phyloP scores from a whole-genome alignment of 108 stramenopile species.

The Cyclotella cryptica region DNA sequence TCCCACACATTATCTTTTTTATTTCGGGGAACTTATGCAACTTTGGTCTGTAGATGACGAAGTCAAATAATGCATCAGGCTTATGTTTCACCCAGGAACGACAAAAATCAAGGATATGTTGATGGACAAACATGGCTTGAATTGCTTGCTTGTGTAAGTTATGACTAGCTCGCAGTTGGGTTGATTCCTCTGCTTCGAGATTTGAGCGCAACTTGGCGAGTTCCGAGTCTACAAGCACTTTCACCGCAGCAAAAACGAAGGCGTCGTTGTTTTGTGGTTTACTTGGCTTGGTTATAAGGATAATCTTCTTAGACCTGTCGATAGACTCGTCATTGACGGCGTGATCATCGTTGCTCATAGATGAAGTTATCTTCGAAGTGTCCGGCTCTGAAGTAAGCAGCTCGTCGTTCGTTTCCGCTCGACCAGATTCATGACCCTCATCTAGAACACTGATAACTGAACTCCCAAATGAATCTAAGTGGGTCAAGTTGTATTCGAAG shows the following conservation, averaged over 20 bases:
- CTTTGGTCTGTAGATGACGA: slow-evolving; percentile 29
- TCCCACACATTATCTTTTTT: slow-evolving; percentile 22
- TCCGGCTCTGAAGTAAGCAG: neutral
- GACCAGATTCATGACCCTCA: neutral
- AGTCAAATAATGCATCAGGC: slow-evolving; percentile 34
- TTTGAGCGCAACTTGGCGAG: slow-evolving; percentile 9
- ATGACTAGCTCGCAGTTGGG: neutral
- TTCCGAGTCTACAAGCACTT: slow-evolving; percentile 19
- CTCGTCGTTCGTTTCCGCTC: neutral
- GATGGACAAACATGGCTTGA: slow-evolving; percentile 25
- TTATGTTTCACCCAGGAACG: slow-evolving; percentile 19
- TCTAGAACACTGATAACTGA: neutral
- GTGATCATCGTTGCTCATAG: no score
- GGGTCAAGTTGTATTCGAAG: neutral
- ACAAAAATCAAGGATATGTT: slow-evolving; percentile 18
- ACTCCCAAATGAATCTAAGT: neutral
- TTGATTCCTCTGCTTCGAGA: neutral
- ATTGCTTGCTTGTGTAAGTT: neutral
- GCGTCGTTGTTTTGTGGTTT: slow-evolving; percentile 1
- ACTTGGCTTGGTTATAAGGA: neutral
- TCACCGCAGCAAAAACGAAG: slow-evolving; percentile 10
- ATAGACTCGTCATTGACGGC: neutral
- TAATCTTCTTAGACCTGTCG: neutral
- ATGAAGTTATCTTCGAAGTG: no score
- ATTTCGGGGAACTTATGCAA: neutral